Evolutionary conservation across 1,139 yeast genomes (phyloP), one percentile per base, ranked within the genome.

Genomic region (Wickerhamiella pararugosa): DNA sequence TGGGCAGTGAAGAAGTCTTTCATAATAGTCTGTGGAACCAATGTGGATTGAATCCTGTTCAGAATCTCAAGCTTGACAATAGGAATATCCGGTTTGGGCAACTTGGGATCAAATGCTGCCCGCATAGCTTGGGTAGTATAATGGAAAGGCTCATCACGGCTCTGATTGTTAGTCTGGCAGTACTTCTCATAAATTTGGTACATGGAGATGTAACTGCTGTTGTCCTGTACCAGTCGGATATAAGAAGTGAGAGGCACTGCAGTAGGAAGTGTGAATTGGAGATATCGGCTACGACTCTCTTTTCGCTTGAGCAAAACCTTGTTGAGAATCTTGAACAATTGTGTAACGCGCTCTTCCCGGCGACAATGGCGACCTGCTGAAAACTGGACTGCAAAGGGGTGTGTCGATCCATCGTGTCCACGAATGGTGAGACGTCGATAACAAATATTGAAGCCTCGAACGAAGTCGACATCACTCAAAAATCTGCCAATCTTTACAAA

Each of bases 341-440:
- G 98, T 67, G 84, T 81, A 45, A 90, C 79, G 41, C 94, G 72
- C 57, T 92, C 99, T 59, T 92, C 99, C 45, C 98, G 76, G 56
- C 98, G 80, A 54, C 95, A 84, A 55, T 90, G 96, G 53, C 98
- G 76, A 7, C 95, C 96, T 11, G 98, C 94, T 5, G 99, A 98
- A 61, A 82, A 87, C 63, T 92, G 98, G 11, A 92, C 93, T 1
- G 95, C 93, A 68, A 90, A 92, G 37, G 90, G 76, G 60, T 90
- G 95, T 45, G 80, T 62, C 49, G 86, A 76, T 50, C 97, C 98
- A 59, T 90, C 96, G 53, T 83, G 83, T 7, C 97, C 98, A 43
- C 96, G 74, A 42, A 92, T 83, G 46, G 84, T 80, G 50, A 92
- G 68, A 37, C 96, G 72, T 58, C 90, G 81, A 61, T 83, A 84